These are phyloP conservation scores for Phytophthora foliorum DNA, from an alignment of 352 stramenopile species.

Conservation along the genomic window DNA sequence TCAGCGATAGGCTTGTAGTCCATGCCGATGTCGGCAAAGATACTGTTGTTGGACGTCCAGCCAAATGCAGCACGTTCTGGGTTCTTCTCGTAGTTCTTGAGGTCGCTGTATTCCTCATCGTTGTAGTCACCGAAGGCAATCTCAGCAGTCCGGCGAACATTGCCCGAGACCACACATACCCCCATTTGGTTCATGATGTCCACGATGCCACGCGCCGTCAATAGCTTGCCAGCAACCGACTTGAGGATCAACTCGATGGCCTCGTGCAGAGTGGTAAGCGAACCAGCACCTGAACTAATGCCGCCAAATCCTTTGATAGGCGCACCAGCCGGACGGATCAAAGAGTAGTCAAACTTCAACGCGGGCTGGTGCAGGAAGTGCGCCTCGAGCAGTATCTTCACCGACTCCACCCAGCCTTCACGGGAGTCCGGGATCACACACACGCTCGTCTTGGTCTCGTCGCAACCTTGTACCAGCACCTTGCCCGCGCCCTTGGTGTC, in stretches of 20 bases:
- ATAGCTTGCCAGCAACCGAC: slow-evolving; percentile 48
- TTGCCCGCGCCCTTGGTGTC: slow-evolving; percentile 91
- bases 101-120: slow-evolving; percentile 88
- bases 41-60: slow-evolving; percentile 96
- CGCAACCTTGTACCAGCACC: slow-evolving; percentile 51
- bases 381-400: slow-evolving; percentile 84
- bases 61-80: slow-evolving; percentile 89
- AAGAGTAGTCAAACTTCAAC: slow-evolving; percentile 84
- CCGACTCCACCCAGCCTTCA: slow-evolving; percentile 91
- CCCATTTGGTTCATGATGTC: slow-evolving; percentile 95
- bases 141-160: slow-evolving; percentile 93
- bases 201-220: slow-evolving; percentile 87
- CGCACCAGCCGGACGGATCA: slow-evolving; percentile 83
- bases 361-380: slow-evolving; percentile 72
- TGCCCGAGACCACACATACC: slow-evolving; percentile 93
- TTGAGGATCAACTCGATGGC: slow-evolving; percentile 70
- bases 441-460: slow-evolving; percentile 22
- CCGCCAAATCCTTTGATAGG: slow-evolving; percentile 93
- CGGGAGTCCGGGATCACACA: slow-evolving; percentile 69
- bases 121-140: slow-evolving; percentile 94
- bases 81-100: slow-evolving; percentile 94
- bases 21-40: slow-evolving; percentile 95
- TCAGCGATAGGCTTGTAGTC: slow-evolving; percentile 91
- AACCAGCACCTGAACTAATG: slow-evolving; percentile 84
- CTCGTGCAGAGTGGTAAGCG: slow-evolving; percentile 80